phyloP scores from a whole-genome alignment of 2,329 filamentous ascomycete genomes.

The Ceratocystis lukuohia region DNA sequence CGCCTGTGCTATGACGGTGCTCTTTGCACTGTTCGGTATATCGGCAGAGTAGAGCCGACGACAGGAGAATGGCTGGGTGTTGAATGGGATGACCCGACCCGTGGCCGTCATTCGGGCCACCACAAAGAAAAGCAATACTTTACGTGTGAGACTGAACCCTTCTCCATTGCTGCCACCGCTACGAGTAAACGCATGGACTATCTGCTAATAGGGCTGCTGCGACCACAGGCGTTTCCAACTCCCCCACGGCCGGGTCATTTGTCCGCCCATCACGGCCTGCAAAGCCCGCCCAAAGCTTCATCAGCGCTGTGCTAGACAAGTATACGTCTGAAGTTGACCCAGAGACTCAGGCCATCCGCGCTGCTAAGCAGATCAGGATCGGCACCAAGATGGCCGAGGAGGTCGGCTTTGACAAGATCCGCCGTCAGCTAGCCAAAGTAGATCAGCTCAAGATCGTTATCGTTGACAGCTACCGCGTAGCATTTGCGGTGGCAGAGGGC shows the following conservation, averaged over 20 bases:
- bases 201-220: background rate
- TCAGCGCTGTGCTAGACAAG: constrained; percentile 68
- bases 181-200: background rate
- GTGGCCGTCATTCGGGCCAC: constrained; percentile 83
- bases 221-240: constrained; percentile 43
- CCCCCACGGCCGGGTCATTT: constrained; percentile 69
- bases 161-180: background rate
- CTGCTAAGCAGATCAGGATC: constrained; percentile 43
- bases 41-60: constrained; percentile 63
- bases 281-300: constrained; percentile 57
- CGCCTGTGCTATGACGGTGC: constrained; percentile 66
- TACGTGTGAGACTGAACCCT: constrained; percentile 43
- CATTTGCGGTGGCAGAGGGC: constrained; percentile 25
- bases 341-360: constrained; percentile 20
- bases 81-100: constrained; percentile 80
- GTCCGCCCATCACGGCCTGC: constrained; percentile 60
- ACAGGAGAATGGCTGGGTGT: constrained; percentile 78
- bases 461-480: constrained; percentile 61
- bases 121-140: constrained; percentile 74
- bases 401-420: constrained; percentile 88
- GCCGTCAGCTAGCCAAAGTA: constrained; percentile 62
- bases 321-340: constrained; percentile 51
- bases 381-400: constrained; percentile 82
- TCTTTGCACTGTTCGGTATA: constrained; percentile 72
- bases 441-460: constrained; percentile 68